Evolutionary conservation across 1,284 basidiomycete species (phyloP).

Genomic region (Leccinum subfulvum): DNA sequence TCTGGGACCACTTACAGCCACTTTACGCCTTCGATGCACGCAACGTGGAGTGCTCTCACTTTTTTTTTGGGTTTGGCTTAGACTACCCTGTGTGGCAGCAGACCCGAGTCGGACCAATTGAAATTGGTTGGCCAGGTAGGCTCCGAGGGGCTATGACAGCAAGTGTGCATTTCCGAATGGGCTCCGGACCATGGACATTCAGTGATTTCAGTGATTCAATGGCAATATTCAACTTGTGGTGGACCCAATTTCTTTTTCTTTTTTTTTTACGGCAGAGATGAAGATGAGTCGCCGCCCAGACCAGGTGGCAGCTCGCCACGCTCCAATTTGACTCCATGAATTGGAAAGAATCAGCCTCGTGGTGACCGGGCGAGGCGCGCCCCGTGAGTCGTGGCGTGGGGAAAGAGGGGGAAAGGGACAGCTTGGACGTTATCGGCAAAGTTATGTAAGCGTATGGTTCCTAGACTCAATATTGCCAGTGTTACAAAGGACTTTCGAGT

Average conservation of each 20-base stretch:
- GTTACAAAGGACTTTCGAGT: background rate
- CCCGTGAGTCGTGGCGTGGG: conserved; percentile 29
- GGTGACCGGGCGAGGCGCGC: background rate
- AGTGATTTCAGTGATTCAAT: background rate
- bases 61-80: background rate
- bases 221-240: background rate
- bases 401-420: background rate
- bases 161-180: background rate
- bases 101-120: background rate
- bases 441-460: background rate
- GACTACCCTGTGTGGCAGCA: background rate
- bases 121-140: background rate
- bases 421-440: background rate
- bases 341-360: conserved; percentile 14
- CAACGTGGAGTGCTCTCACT: background rate
- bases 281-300: background rate
- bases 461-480: background rate
- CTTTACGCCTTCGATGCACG: background rate
- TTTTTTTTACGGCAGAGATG: conserved; percentile 5
- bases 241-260: conserved; percentile 3
- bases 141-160: background rate
- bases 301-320: background rate
- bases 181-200: background rate
- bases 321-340: conserved; percentile 2
- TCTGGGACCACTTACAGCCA: background rate